Evolutionary conservation across 2,329 filamentous ascomycete species (phyloP).

Genomic region (Huntiella moniliformis): DNA sequence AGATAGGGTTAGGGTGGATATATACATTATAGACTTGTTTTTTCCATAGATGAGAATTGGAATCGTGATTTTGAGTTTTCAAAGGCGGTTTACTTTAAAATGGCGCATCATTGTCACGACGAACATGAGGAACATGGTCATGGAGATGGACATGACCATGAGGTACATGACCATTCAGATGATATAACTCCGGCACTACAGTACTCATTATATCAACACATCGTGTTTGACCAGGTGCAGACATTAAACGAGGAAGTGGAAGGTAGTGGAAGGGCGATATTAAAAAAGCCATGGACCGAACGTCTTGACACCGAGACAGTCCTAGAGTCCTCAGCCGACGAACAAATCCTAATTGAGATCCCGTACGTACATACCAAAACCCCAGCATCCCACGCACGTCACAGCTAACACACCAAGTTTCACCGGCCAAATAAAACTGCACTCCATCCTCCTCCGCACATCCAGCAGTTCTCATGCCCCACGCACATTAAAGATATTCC

Average conservation of each 20-base stretch:
- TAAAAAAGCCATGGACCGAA: slow-evolving; percentile 84
- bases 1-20: neutral
- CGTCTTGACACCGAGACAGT: slow-evolving; percentile 53
- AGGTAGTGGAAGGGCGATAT: slow-evolving; percentile 51
- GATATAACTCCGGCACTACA: slow-evolving; percentile 85
- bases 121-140: slow-evolving; percentile 32
- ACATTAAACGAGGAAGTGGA: slow-evolving; percentile 65
- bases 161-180: slow-evolving; percentile 69
- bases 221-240: slow-evolving; percentile 68
- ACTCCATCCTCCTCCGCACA: slow-evolving; percentile 71
- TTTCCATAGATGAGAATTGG: too few species aligned
- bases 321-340: slow-evolving; percentile 70
- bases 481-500: slow-evolving; percentile 66
- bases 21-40: neutral
- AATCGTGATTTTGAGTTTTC: too few species aligned
- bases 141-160: slow-evolving; percentile 28
- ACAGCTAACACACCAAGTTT: slow-evolving; percentile 38
- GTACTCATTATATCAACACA: slow-evolving; percentile 75
- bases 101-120: slow-evolving; percentile 33
- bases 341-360: slow-evolving; percentile 82
- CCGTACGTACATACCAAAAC: slow-evolving; percentile 39
- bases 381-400: neutral
- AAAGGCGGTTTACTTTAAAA: slow-evolving; percentile 11
- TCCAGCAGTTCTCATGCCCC: slow-evolving; percentile 54
- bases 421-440: slow-evolving; percentile 81